A percentile compares a stretch with the other conserved stretches of the same genome.
phyloP scores from a whole-genome alignment of 75 land plant genomes.

The Cryptomeria japonica region DNA sequence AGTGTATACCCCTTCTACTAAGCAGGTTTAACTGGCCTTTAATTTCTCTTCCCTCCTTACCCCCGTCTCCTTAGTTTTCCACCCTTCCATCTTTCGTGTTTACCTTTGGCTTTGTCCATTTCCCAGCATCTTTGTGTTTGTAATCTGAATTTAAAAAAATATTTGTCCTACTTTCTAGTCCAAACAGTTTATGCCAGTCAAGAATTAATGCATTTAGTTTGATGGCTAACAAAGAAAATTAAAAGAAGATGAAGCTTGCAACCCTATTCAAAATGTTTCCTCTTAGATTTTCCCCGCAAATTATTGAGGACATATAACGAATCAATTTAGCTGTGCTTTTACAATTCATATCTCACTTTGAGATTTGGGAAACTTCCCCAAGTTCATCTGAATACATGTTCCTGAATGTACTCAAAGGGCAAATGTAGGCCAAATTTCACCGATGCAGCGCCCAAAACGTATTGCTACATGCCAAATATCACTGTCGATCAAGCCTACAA shows the following conservation, averaged over 20 bases:
- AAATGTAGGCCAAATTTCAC: neutral
- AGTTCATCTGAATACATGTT: neutral
- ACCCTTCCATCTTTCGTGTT: too few relatives aligned
- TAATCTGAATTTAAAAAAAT: neutral
- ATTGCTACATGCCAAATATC: neutral
- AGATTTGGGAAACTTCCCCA: neutral
- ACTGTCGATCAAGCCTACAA: neutral
- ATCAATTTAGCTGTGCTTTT: neutral
- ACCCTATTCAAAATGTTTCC: neutral
- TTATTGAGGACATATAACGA: neutral
- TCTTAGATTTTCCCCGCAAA: neutral
- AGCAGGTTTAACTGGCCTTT: too few relatives aligned
- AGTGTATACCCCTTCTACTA: too few relatives aligned
- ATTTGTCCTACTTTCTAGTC: neutral
- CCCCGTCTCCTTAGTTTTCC: too few relatives aligned
- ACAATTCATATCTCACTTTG: neutral
- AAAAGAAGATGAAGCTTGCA: neutral
- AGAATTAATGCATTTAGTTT: neutral
- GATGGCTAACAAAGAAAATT: neutral
- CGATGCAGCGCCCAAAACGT: neutral
- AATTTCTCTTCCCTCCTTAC: too few relatives aligned
- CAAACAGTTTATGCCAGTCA: neutral
- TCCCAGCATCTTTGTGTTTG: too few relatives aligned
- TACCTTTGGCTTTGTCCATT: too few relatives aligned
- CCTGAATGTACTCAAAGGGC: neutral